Base-by-base conservation (phyloP, 305 asterid species). In the Rubia balearica region DNA sequence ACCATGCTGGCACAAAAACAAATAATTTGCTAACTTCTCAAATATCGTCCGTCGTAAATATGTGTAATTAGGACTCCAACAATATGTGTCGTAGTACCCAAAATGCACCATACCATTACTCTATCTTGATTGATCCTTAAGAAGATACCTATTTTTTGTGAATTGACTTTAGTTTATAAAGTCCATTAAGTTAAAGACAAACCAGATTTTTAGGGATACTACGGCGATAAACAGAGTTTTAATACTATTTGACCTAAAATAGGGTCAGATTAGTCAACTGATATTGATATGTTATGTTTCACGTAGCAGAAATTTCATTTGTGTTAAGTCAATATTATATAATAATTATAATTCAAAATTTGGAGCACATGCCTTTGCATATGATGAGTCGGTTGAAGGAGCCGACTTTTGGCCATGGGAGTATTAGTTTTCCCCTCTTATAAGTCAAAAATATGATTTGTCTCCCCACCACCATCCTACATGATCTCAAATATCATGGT, bases 161-260 rank as follows among this genome's bases (percentile, higher is more conserved):
- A 74, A 45, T 73, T 80, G 79, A 80, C 76, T 79, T 80, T 68
- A 70, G 79, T 72, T 82, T 21, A 78, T 74, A 72, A 55, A 64
- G 45, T 8, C 36, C 8, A 48, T 27, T 81, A 71, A 76, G 59
- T 56, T 71, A 85, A 75, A 61, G 56, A 73, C 65, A 73, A 5
- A 80, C 83, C 95, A 88, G 95, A 88, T 90, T 77, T 88, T 57
- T 75, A 78, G 96, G 95, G 95, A 89, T 89, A 70, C 84, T 81
- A 43, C 51, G 69, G 41, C 49, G 57, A 79, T 82, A 71, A 71
- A 78, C 67, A 67, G 30, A 1, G 75, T 70, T 67, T 57, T 19
- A 56, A 73, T 66, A 67, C 59, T 21, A 71, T 76, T 86, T 79
- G 84, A 84, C 83, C 76, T 72, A 75, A 40, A 51, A 30, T 30